Conservation (phyloP, 2,329 filamentous ascomycete genomes). For the Diaporthe citriasiana region DNA sequence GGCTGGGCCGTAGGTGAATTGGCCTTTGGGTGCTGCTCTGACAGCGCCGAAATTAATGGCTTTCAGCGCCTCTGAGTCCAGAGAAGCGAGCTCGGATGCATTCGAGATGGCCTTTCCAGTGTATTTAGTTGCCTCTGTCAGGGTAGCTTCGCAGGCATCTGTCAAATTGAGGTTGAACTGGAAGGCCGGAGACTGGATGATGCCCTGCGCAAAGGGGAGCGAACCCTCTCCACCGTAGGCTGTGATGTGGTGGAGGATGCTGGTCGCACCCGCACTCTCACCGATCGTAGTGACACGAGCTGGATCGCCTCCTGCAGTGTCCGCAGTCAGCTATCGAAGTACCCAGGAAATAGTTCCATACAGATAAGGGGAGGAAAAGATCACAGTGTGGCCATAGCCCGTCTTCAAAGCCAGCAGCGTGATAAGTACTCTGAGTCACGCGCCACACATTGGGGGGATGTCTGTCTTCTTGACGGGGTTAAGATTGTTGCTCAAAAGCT, state of each 20-base stretch:
- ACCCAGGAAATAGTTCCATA: too few species aligned
- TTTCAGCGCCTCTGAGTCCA: constrained; percentile 44
- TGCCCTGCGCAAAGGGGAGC: constrained; percentile 57
- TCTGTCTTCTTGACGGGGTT: too few species aligned
- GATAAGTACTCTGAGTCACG: too few species aligned
- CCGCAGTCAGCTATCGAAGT: too few species aligned
- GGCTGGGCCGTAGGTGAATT: constrained; percentile 51
- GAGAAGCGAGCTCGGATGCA: constrained; percentile 48
- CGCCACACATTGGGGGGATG: too few species aligned
- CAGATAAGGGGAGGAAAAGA: too few species aligned
- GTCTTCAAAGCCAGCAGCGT: too few species aligned
- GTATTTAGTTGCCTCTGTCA: constrained; percentile 26
- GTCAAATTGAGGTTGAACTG: constrained; percentile 53
- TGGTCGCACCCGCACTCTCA: constrained; percentile 61
- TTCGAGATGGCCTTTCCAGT: constrained; percentile 50
- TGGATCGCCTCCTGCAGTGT: too few species aligned
- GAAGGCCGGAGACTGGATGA: constrained; percentile 54
- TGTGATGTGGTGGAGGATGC: constrained; percentile 65
- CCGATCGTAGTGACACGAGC: constrained; percentile 59
- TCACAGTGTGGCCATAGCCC: too few species aligned
- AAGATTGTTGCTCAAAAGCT: too few species aligned
- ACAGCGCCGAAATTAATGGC: constrained; percentile 47
- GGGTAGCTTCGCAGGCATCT: constrained; percentile 47
- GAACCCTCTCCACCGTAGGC: constrained; percentile 58
- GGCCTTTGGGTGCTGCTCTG: constrained; percentile 45